Conservation (phyloP, 768 basidiomycete species). For the Hygrophoropsis aurantiaca region DNA sequence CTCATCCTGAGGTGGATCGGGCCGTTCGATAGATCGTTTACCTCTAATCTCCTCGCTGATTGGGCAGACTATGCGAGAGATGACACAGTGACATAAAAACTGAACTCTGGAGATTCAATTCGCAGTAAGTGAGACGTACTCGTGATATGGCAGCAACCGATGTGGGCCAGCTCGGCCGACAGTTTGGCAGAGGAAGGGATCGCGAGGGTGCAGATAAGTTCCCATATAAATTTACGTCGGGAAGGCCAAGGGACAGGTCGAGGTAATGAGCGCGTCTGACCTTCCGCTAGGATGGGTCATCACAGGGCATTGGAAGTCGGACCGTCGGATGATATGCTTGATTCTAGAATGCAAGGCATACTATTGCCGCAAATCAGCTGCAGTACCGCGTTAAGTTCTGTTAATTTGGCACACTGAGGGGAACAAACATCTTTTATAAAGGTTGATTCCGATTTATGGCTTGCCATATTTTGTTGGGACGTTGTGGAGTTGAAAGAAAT, state of each 20-base stretch:
- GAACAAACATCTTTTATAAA: too few relatives aligned
- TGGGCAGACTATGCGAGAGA: background rate
- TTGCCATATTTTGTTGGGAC: too few relatives aligned
- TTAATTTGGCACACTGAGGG: too few relatives aligned
- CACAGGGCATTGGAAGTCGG: background rate
- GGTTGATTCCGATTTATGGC: too few relatives aligned
- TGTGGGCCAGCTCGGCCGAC: background rate
- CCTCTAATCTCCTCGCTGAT: background rate
- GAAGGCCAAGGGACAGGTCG: background rate
- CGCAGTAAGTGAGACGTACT: background rate
- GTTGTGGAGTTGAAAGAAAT: too few relatives aligned
- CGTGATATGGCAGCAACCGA: background rate
- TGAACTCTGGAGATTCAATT: background rate
- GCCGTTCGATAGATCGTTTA: background rate
- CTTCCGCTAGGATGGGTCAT: background rate
- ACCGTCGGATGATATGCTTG: background rate
- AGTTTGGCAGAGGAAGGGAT: too few relatives aligned
- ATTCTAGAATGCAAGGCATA: background rate
- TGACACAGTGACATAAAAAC: background rate
- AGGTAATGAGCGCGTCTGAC: background rate
- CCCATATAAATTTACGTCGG: conserved; percentile 1
- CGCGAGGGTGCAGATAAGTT: background rate
- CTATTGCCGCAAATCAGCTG: too few relatives aligned
- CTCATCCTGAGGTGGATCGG: background rate
- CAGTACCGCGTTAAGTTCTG: too few relatives aligned